Base-by-base conservation (phyloP, 352 stramenopile species). In the Phytophthora hybrid region DNA sequence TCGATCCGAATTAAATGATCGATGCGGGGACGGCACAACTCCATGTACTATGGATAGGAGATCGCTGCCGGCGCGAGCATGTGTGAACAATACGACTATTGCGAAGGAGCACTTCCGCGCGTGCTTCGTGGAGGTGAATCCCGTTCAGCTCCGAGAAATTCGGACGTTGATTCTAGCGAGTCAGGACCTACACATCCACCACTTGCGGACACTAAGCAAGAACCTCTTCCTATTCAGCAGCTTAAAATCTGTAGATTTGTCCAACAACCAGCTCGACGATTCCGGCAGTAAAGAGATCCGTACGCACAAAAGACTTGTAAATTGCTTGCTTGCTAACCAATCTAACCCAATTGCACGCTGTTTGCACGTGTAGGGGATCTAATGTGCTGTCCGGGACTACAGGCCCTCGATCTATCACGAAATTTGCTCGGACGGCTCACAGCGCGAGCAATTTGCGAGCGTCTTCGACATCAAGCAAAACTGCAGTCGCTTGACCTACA, bases 231-330 rank as follows among this genome's bases (percentile, higher is more conserved):
- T 79, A 13, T 74, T 80, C 11, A 73, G 63, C 32, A 56, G 55
- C 7, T 21, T 83, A 0, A 19, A 57, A 10, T 78, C 69, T 4
- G 62, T 87, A 8, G 77, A 74, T 55, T 61, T 87, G 10, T 63
- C 75, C 4, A 61, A 84, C 61, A 87, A 87, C 58, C 71, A 83
- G 21, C 66, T 84, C n/a, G 76, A 86, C 26, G 78, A 74, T 49
- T 69, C 41, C 21, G 44, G 65, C 44, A 61, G 32, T 66, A 78
- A 76, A 31, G 70, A 82, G 34, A 68, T 85, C 32, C 66, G 76
- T 83, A 62, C 53, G 71, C 26, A 47, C 4, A 44, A 13, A 41
- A 41, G 34, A 13, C 34, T 41, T 13, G 34, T 41, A 13, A 41
- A 41, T 8, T 37, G 10, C 10, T 10, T 10, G 32, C 7, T 37